These are phyloP conservation scores for Collybia mongolica DNA, from an alignment of 768 basidiomycete species.

Conservation along the genomic window DNA sequence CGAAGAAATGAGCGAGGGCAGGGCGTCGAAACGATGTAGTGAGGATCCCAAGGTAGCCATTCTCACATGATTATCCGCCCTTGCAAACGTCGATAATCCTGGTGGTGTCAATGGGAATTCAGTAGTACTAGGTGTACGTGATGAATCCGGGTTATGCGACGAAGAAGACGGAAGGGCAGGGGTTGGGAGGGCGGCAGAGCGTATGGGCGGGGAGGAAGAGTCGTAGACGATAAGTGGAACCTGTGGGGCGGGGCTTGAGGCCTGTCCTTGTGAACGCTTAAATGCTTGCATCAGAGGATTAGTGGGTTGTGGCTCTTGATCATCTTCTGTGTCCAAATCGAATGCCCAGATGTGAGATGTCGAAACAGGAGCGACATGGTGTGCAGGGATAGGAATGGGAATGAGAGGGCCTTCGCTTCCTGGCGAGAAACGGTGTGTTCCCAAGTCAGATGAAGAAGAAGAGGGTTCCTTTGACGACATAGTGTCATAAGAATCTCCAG, in stretches of 20 bases:
- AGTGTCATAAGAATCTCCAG: not conserved
- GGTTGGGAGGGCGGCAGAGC: not conserved
- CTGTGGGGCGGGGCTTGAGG: not conserved
- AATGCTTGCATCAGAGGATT: slow-evolving; percentile 12
- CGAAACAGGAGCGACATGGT: not conserved
- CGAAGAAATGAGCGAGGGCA: slow-evolving; percentile 8
- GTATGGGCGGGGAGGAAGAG: not conserved
- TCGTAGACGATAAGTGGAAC: slow-evolving; percentile 9
- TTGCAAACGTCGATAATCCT: too few species aligned
- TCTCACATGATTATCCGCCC: too few species aligned
- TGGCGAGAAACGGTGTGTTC: slow-evolving; percentile 14
- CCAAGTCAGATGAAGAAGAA: slow-evolving; percentile 19
- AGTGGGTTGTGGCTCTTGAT: slow-evolving; percentile 1
- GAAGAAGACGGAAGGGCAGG: not conserved
- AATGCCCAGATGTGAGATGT: slow-evolving; percentile 11
- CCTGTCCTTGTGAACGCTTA: slow-evolving; percentile 6
- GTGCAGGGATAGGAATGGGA: slow-evolving; percentile 18
- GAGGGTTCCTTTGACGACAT: not conserved
- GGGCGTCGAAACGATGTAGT: not conserved
- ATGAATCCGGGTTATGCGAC: not conserved
- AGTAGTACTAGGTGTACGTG: slow-evolving; percentile 1
- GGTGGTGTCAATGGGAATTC: slow-evolving; percentile 2
- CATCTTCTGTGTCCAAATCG: slow-evolving; percentile 11
- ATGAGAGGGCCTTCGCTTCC: slow-evolving; percentile 14
- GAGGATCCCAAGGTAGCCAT: too few species aligned